Percentiles rank a stretch among this genome's conserved stretches.
These are phyloP conservation scores for Chalciporus piperatus DNA, from an alignment of 768 basidiomycete species.

Conservation along the genomic window DNA sequence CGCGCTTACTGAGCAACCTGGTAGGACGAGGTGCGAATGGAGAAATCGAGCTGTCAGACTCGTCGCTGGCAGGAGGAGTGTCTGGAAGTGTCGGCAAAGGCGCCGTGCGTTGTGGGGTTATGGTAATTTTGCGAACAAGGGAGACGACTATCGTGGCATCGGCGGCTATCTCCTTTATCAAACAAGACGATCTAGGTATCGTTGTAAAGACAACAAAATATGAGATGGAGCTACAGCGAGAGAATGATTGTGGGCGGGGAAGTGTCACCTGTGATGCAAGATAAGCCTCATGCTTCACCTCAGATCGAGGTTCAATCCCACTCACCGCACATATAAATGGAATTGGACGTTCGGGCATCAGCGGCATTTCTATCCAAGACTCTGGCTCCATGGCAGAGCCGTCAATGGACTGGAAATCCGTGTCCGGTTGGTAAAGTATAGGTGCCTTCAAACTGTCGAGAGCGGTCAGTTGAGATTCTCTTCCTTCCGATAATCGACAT, in stretches of 20 bases:
- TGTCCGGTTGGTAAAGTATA: slow-evolving; percentile 56
- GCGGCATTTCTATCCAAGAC: slow-evolving; percentile 68
- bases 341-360: slow-evolving; percentile 58
- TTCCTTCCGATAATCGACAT: slow-evolving; percentile 21
- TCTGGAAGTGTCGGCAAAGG: slow-evolving; percentile 48
- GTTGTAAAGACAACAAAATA: slow-evolving; percentile 76
- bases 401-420: slow-evolving; percentile 58
- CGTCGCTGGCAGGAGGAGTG: slow-evolving; percentile 48
- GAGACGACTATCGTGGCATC: slow-evolving; percentile 72
- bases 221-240: slow-evolving; percentile 59
- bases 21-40: slow-evolving; percentile 6
- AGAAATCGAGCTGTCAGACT: slow-evolving; percentile 29
- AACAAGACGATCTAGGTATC: slow-evolving; percentile 47
- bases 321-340: slow-evolving; percentile 68
- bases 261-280: slow-evolving; percentile 48
- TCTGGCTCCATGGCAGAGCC: slow-evolving; percentile 40
- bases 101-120: slow-evolving; percentile 40
- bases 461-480: neutral
- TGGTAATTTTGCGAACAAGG: slow-evolving; percentile 56
- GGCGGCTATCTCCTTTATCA: slow-evolving; percentile 64
- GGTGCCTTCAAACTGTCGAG: slow-evolving; percentile 59
- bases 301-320: slow-evolving; percentile 4
- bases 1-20: slow-evolving; percentile 31
- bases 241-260: slow-evolving; percentile 58
- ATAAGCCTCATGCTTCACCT: neutral